Evolutionary conservation across 75 land plant genomes (phyloP).

Genomic region (Cunninghamia lanceolata): DNA sequence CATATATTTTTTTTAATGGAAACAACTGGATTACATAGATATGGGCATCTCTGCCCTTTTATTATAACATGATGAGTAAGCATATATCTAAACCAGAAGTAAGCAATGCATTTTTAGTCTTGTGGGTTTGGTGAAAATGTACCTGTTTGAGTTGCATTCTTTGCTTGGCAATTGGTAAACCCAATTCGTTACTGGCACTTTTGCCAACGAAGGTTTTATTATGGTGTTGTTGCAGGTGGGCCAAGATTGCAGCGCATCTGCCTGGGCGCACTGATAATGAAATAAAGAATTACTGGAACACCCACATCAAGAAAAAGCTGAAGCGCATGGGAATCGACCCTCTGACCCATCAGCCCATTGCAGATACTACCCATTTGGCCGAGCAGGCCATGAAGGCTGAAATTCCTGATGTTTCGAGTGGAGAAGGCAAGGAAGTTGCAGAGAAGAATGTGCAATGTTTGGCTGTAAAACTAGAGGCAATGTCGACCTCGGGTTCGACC

Average conservation of each 20-base stretch:
- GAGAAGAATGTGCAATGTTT: neutral
- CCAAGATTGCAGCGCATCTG: slow-evolving; percentile 2
- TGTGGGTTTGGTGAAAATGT: too few relatives aligned
- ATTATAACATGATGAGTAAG: too few relatives aligned
- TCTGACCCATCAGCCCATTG: slow-evolving; percentile 5
- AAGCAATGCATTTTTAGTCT: too few relatives aligned
- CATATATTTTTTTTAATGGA: too few relatives aligned
- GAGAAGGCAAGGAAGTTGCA: neutral
- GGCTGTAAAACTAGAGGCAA: neutral
- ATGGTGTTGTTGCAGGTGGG: slow-evolving; percentile 1
- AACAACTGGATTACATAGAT: too few relatives aligned
- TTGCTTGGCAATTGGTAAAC: too few relatives aligned
- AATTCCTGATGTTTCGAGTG: neutral
- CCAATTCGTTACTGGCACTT: neutral
- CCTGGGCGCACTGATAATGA: slow-evolving; percentile 6
- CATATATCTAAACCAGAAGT: too few relatives aligned
- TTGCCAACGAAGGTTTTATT: neutral
- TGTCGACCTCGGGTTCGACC: neutral
- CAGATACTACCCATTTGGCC: neutral
- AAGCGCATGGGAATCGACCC: slow-evolving; percentile 9
- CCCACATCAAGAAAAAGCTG: slow-evolving; percentile 9
- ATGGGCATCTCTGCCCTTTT: too few relatives aligned
- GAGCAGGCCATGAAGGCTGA: neutral
- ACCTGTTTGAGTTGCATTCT: too few relatives aligned
- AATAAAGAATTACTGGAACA: slow-evolving; percentile 11